Evolutionary conservation across 2,329 filamentous ascomycete genomes (phyloP), one percentile per base, ranked within the genome.

Genomic region (Cercospora sesami): DNA sequence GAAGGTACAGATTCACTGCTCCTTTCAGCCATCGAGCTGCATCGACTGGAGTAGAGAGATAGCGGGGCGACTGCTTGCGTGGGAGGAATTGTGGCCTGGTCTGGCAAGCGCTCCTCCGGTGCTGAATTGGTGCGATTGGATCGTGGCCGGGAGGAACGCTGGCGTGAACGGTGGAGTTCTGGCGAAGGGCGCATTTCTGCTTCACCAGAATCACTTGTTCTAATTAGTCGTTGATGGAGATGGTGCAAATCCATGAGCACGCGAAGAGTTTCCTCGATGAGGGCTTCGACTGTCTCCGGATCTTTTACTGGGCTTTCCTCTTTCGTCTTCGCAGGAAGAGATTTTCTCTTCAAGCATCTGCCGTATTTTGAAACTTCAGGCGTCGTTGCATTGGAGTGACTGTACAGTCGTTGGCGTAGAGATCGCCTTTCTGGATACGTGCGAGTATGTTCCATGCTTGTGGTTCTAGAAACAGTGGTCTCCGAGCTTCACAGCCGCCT

Each of bases 211-310:
- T 6, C 18, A 26, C 5, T 18, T 28, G 21, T 26, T 8, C 16
- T 26, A 18, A 18, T 18, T 1, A 63, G 30, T 12, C 33, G 61
- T 53, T 63, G 45, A 8, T 36, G 61, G 12, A 63, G 39, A 16
- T 55, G 61, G 30, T 55, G 28, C 30, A 63, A 9, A 16, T 63
- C 61, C 28, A 55, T 33, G 3, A 48, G 23, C 42, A 55, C 18
- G 2, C 33, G 45, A 30, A 63, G n/a, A 14, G 61, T 63, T 28
- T 63, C 61, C 6, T 53, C 31, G 31, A 63, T 33, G 5, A 63
- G 61, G 10, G 61, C 42, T 39, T 63, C 61, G 28, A 48, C 48
- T 14, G 61, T 63, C 61, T 53, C 61, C 10, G 39, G 18, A 26
- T 63, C 48, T 31, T 33, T 53, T 6, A 10, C 30, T 21, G 31